Evolutionary conservation across 495 filamentous ascomycete genomes (phyloP).

Genomic region (Neurospora sublineolata): DNA sequence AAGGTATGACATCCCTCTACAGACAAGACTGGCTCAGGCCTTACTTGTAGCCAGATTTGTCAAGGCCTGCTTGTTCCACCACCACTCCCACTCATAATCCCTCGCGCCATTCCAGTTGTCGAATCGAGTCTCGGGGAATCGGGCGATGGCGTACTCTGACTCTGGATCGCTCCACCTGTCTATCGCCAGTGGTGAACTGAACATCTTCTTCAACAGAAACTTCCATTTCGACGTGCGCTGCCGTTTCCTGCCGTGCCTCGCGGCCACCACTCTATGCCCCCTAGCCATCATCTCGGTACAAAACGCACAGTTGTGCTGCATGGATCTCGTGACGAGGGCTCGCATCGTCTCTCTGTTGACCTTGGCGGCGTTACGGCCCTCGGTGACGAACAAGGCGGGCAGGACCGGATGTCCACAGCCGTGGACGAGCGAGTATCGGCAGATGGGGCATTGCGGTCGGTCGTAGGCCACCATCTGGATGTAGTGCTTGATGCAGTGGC

Average conservation of each 20-base stretch:
- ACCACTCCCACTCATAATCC: conserved; percentile 18
- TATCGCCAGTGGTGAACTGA: not conserved
- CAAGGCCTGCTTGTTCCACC: conserved; percentile 15
- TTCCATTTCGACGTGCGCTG: not conserved
- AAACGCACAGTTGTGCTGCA: not conserved
- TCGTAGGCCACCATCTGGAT: conserved; percentile 26
- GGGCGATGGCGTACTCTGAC: not conserved
- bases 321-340: not conserved
- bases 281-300: not conserved
- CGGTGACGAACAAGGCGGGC: conserved; percentile 8
- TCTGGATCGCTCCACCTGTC: not conserved
- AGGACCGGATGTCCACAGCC: conserved; percentile 30
- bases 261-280: not conserved
- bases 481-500: conserved; percentile 36
- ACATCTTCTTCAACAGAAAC: not conserved
- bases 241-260: not conserved
- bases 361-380: not conserved
- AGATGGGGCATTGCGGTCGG: conserved; percentile 28
- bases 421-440: conserved; percentile 27
- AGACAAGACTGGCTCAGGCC: not conserved
- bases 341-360: not conserved
- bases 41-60: not conserved
- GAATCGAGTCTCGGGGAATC: not conserved
- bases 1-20: not conserved
- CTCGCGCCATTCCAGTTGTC: conserved; percentile 1